phyloP scores from a whole-genome alignment of 192 early-diverging fungal genomes.

The Linnemannia hyalina region DNA sequence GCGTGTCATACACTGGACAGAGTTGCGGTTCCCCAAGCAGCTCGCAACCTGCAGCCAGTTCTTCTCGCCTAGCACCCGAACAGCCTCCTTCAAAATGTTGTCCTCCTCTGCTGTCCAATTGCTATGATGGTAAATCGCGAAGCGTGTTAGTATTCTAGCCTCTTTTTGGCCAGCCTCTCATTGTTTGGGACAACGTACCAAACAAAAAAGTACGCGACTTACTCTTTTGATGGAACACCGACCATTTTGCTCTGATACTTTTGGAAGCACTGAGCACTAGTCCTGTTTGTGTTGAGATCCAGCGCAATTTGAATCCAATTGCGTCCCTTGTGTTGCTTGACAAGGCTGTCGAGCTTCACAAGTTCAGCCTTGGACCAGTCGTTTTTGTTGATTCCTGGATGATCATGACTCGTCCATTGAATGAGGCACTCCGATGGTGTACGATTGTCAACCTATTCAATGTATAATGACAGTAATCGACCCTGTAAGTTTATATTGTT shows the following conservation, averaged over 20 bases:
- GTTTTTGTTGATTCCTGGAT: constrained; percentile 80
- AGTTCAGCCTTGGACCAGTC: constrained; percentile 76
- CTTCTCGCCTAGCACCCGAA: constrained; percentile 75
- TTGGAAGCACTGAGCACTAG: constrained; percentile 80
- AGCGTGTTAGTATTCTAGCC: not conserved
- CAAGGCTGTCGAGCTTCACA: constrained; percentile 59
- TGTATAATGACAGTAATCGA: constrained; percentile 21
- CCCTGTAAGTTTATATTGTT: not conserved
- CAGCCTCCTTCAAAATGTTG: constrained; percentile 69
- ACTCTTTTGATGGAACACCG: constrained; percentile 22
- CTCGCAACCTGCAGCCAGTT: constrained; percentile 81
- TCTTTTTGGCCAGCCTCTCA: not conserved
- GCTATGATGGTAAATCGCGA: constrained; percentile 27
- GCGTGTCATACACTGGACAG: constrained; percentile 78
- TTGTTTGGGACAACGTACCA: not conserved
- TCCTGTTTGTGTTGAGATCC: constrained; percentile 74
- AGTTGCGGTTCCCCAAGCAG: constrained; percentile 73
- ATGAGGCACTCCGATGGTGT: constrained; percentile 80
- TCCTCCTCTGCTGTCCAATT: constrained; percentile 82
- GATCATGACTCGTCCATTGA: constrained; percentile 84
- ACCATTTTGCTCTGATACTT: constrained; percentile 70
- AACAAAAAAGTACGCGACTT: not conserved
- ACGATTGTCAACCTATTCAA: constrained; percentile 68
- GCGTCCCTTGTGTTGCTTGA: constrained; percentile 58
- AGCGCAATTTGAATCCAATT: constrained; percentile 79